A percentile compares a stretch with the other conserved stretches of the same genome.
Evolutionary conservation across 2,329 filamentous ascomycete genomes (phyloP).

Genomic region (Cladosporium oxysporum): DNA sequence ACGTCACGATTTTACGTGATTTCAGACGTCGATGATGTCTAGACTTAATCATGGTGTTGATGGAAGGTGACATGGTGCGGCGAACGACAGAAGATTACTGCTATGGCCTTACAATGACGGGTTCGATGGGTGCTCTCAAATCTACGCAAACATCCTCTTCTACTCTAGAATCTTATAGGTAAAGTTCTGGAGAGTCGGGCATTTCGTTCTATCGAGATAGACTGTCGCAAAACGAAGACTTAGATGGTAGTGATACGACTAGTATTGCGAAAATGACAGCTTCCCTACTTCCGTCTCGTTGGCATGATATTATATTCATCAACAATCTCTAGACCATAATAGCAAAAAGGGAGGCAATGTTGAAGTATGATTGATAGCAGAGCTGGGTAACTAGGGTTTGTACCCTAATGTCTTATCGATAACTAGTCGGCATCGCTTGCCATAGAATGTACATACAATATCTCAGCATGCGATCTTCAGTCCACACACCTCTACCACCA

Average conservation of each 20-base stretch:
- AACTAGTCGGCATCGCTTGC: neutral
- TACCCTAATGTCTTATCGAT: neutral
- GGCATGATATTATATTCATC: neutral
- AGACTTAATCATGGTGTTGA: neutral
- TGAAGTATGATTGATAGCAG: neutral
- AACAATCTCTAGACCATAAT: neutral
- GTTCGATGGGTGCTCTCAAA: too few relatives aligned
- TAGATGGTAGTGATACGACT: too few relatives aligned
- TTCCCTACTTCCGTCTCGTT: neutral
- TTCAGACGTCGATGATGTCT: neutral
- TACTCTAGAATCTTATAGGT: too few relatives aligned
- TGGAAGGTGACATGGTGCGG: neutral
- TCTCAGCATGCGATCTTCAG: neutral
- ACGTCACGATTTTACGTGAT: neutral
- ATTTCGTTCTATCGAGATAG: too few relatives aligned
- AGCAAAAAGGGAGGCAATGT: neutral
- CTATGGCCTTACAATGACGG: neutral
- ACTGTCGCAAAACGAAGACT: too few relatives aligned
- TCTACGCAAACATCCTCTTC: neutral
- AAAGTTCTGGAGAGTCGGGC: too few relatives aligned
- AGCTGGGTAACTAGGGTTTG: neutral
- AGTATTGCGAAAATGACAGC: too few relatives aligned
- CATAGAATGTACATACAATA: neutral
- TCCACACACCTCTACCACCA: neutral
- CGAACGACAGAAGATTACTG: neutral